A percentile compares a stretch with the other conserved stretches of the same genome.
phyloP scores from a whole-genome alignment of 2,329 filamentous ascomycete genomes.

The Alternaria triticimaculans region DNA sequence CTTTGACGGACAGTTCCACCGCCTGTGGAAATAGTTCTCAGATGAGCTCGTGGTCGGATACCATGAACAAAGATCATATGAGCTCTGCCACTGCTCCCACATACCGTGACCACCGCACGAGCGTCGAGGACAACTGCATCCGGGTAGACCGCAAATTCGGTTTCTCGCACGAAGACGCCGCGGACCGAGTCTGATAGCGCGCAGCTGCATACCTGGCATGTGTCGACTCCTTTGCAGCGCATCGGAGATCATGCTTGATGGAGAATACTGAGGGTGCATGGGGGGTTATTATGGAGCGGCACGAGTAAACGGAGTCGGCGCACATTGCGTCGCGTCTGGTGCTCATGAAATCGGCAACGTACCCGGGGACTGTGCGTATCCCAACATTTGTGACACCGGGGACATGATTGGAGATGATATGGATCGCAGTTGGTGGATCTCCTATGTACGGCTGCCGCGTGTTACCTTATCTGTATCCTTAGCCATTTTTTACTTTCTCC shows the following conservation, averaged over 20 bases:
- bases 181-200: conserved; percentile 7
- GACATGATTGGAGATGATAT: background rate
- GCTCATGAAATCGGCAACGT: background rate
- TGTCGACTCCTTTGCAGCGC: background rate
- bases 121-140: conserved; percentile 21
- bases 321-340: background rate
- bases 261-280: background rate
- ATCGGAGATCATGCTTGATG: background rate
- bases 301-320: background rate
- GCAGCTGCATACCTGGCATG: background rate
- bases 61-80: conserved; percentile 25
- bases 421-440: background rate
- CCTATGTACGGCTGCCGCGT: background rate
- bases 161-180: conserved; percentile 21
- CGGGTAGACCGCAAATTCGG: conserved; percentile 32
- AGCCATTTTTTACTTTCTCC: background rate
- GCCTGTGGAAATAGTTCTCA: conserved; percentile 26
- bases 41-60: conserved; percentile 23
- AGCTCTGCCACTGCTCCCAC: conserved; percentile 9
- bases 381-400: background rate
- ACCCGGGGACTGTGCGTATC: background rate
- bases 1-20: conserved; percentile 14
- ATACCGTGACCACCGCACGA: conserved; percentile 7
- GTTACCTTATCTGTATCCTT: background rate
- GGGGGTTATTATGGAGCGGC: background rate